These are phyloP conservation scores for Hura crepitans DNA, from an alignment of 441 rosid genomes.

Conservation along the genomic window DNA sequence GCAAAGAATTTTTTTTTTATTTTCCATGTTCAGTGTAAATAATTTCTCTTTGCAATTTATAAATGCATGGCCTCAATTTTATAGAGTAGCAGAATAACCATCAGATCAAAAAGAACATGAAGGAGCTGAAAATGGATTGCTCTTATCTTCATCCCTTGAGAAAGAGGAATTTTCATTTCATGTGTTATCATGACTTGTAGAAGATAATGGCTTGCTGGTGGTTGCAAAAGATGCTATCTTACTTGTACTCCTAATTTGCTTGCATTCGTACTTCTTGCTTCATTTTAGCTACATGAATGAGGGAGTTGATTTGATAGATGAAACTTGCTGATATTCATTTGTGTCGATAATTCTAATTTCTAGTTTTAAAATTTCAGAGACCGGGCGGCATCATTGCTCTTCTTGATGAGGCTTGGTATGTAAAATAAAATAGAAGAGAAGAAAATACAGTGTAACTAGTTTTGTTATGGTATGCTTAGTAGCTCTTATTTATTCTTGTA, in stretches of 20 bases:
- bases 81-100: background rate
- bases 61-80: background rate
- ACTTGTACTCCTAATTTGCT: background rate
- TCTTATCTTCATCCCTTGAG: background rate
- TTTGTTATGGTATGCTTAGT: constrained; percentile 14
- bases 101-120: background rate
- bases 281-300: background rate
- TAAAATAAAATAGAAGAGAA: constrained; percentile 14
- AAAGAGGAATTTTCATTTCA: background rate
- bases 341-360: constrained; percentile 23
- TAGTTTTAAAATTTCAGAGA: constrained; percentile 59
- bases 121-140: background rate
- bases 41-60: background rate
- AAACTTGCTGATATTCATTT: constrained; percentile 8
- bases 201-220: background rate
- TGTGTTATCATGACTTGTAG: background rate
- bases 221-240: background rate
- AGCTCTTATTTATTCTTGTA: constrained; percentile 35
- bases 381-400: constrained; percentile 98
- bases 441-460: background rate
- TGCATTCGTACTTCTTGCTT: background rate
- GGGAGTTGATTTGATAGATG: constrained; percentile 8
- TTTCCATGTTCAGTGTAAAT: background rate
- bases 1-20: background rate
- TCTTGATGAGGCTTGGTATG: constrained; percentile 97